Conservation (phyloP, 345 rosid genomes). For the Sisymbrium altissimum region DNA sequence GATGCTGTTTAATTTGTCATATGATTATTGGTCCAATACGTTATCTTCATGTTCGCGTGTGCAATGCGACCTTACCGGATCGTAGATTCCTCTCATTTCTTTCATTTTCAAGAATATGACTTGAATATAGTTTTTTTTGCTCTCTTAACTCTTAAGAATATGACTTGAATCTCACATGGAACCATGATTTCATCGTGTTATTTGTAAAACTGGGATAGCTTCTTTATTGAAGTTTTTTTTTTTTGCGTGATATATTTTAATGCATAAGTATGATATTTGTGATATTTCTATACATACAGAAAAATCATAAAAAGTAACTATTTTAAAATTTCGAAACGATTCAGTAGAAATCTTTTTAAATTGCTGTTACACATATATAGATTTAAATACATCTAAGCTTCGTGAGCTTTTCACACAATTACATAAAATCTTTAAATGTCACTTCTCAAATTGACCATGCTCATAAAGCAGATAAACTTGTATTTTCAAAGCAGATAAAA, state of each 20-base stretch:
- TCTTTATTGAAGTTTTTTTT: not conserved
- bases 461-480: not conserved
- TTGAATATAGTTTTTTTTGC: not conserved
- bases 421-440: not conserved
- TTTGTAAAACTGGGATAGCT: not conserved
- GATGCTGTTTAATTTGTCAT: constrained; percentile 18
- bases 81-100: not conserved
- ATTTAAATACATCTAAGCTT: not conserved
- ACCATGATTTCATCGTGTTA: not conserved
- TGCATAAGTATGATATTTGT: not conserved
- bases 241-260: not conserved
- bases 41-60: constrained; percentile 34
- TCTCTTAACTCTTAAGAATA: not conserved
- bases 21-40: constrained; percentile 27
- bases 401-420: not conserved
- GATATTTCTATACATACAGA: not conserved
- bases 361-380: not conserved
- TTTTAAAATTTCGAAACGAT: not conserved
- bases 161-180: not conserved
- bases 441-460: not conserved
- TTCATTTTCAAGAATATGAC: not conserved
- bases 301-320: not conserved
- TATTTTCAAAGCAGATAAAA: not conserved
- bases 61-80: constrained; percentile 14
- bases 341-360: not conserved